Percentiles rank a stretch among this genome's conserved stretches.
phyloP scores from a whole-genome alignment of 768 basidiomycete genomes.

The Lactarius psammicola region DNA sequence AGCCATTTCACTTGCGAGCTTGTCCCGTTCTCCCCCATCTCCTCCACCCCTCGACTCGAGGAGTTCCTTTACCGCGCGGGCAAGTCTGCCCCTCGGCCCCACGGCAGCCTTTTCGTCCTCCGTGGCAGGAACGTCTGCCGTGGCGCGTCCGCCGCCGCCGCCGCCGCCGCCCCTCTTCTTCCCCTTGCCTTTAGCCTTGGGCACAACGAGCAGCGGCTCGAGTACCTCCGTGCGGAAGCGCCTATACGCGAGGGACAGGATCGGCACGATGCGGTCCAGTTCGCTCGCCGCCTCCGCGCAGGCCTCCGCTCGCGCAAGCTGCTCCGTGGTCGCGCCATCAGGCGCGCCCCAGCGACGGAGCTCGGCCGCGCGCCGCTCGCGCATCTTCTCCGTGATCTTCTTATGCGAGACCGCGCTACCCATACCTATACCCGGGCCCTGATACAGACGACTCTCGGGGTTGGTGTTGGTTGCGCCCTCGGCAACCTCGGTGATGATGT shows the following conservation, averaged over 20 bases:
- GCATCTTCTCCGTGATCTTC: constrained; percentile 55
- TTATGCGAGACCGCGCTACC: constrained; percentile 55
- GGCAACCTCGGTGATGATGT: constrained; percentile 43
- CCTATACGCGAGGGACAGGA: constrained; percentile 63
- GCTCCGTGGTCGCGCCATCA: constrained; percentile 49
- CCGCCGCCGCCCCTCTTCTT: constrained; percentile 53
- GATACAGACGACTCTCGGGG: too few relatives aligned
- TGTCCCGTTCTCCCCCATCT: constrained; percentile 46
- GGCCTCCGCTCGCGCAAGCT: constrained; percentile 57
- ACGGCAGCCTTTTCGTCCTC: constrained; percentile 40
- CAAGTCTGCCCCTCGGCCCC: constrained; percentile 61
- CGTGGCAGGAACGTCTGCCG: constrained; percentile 28
- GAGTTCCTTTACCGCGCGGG: constrained; percentile 63
- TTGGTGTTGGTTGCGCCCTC: not conserved
- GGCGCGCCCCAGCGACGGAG: constrained; percentile 70
- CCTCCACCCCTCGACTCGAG: constrained; percentile 52
- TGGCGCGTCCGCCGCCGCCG: constrained; percentile 22
- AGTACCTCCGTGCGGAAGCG: constrained; percentile 71
- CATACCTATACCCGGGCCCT: constrained; percentile 43
- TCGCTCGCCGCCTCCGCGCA: constrained; percentile 74
- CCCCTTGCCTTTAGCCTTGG: constrained; percentile 54
- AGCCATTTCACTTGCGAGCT: constrained; percentile 51
- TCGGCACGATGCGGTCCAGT: constrained; percentile 60
- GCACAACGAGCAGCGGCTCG: constrained; percentile 64
- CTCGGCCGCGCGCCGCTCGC: constrained; percentile 60